Evolutionary conservation across 139 green algal species (phyloP).

Genomic region (Chlorella sorokiniana): DNA sequence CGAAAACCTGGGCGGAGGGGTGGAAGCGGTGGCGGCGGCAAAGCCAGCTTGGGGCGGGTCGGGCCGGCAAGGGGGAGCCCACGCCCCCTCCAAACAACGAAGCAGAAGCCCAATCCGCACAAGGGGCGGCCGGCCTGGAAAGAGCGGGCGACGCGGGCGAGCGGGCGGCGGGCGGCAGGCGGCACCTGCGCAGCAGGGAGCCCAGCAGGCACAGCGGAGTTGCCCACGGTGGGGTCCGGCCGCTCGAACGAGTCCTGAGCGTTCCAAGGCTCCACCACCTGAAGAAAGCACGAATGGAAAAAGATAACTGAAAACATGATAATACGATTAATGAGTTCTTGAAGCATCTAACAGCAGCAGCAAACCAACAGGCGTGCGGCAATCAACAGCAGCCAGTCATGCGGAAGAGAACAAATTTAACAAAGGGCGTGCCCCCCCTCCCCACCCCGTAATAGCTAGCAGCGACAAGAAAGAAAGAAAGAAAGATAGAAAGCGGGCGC

Average conservation of each 20-base stretch:
- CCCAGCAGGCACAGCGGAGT: not conserved
- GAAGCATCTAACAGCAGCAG: too few species aligned
- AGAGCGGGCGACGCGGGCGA: not conserved
- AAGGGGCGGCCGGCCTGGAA: not conserved
- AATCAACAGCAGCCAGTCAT: too few species aligned
- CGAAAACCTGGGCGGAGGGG: not conserved
- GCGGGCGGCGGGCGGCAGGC: not conserved
- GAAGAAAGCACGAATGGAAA: not conserved
- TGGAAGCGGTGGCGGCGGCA: not conserved
- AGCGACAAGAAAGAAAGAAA: not conserved
- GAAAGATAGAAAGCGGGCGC: not conserved
- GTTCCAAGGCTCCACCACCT: not conserved
- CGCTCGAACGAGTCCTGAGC: not conserved
- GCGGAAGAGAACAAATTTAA: too few species aligned
- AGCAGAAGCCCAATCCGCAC: not conserved
- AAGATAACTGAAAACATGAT: not conserved
- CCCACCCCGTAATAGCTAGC: too few species aligned
- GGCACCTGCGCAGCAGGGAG: slow-evolving; percentile 17
- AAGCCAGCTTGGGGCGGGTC: too few species aligned
- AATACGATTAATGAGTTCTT: not conserved
- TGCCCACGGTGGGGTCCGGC: not conserved
- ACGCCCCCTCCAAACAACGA: not conserved
- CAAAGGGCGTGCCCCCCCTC: too few species aligned
- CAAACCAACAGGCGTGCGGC: too few species aligned
- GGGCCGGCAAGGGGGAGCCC: too few species aligned